Base-by-base conservation (phyloP, 75 land plant species). In the Adiantum capillusveneris region DNA sequence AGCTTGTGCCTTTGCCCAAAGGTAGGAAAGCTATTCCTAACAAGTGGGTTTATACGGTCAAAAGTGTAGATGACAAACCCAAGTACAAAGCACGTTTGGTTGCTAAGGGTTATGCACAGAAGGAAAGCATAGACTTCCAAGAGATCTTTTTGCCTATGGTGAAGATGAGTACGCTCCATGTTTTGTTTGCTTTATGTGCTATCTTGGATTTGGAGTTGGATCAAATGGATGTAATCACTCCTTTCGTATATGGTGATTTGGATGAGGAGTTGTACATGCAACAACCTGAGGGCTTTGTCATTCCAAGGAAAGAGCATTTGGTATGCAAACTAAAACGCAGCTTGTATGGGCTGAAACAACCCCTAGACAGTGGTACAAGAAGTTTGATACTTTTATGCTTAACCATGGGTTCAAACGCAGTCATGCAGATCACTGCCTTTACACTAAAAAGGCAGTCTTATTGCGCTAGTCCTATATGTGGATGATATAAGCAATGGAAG, bases 41-140 rank as follows among this genome's bases (percentile, higher is more conserved):
- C 6, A 42, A 28, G 27, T 65, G 59, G 68, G 60, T 65, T 0
- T 57, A 34, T 22, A 65, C 56, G 21, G 27, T 56, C 0, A 56
- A 65, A 29, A 22, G 0, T 3, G 29, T 57, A 5, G 25, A 55
- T 34, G 60, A 31, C 0, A 42, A 42, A 42, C 29, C 59, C 1
- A n/a, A 46, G 0, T 56, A 30, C 27, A 65, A 65, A 25, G 68
- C 46, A 31, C 31, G 67, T 17, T 59, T 55, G 14, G 58, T 65
- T 34, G 67, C 67, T 1, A 25, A 53, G 30, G 67, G 59, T 1
- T 65, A 29, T 27, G 14, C 30, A 19, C 58, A 65, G 24, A 54
- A 41, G 14, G 19, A 37, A 6, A 44, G 31, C 7, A 53, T 50
- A 0, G 56, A 62, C 16, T 62, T 62, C 16, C 43, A 53, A 1